These are phyloP conservation scores for Sporothrix sp. DNA, from an alignment of 2,329 filamentous ascomycete genomes.

Conservation along the genomic window DNA sequence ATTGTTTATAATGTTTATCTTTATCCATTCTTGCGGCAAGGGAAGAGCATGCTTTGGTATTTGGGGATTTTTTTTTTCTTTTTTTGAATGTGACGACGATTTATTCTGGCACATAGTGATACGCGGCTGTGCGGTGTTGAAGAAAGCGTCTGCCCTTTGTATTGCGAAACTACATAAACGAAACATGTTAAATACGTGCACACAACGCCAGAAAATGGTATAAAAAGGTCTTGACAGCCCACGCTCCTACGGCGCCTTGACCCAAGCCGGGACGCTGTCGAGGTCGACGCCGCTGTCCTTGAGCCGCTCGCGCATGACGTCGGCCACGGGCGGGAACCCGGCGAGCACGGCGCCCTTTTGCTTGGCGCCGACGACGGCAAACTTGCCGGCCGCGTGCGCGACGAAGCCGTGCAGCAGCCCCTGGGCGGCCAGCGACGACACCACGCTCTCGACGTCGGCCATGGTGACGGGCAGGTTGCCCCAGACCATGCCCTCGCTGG, in stretches of 20 bases:
- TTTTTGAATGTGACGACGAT: not conserved
- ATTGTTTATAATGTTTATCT: conserved; percentile 2
- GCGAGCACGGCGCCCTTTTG: conserved; percentile 53
- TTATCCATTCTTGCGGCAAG: not conserved
- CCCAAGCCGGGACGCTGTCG: conserved; percentile 26
- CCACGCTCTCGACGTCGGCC: conserved; percentile 64
- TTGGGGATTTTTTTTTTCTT: not conserved
- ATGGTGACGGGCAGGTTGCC: conserved; percentile 51
- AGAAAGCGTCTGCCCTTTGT: not conserved
- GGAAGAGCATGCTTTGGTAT: not conserved
- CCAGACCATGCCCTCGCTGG: conserved; percentile 52
- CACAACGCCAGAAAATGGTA: conserved; percentile 4
- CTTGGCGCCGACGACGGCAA: conserved; percentile 74
- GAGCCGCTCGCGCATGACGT: conserved; percentile 53
- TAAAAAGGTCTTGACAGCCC: not conserved
- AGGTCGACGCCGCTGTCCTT: conserved; percentile 51
- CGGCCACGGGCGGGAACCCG: conserved; percentile 68
- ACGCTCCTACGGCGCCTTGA: conserved; percentile 17
- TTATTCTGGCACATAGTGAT: conserved; percentile 6
- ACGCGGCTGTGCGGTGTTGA: no score
- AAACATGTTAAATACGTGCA: not conserved
- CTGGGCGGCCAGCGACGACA: conserved; percentile 69
- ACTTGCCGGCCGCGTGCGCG: conserved; percentile 63
- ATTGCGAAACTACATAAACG: not conserved
- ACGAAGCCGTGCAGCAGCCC: conserved; percentile 77